Evolutionary conservation across 257 asterid genomes (phyloP).

Genomic region (Leonotis leonurus): DNA sequence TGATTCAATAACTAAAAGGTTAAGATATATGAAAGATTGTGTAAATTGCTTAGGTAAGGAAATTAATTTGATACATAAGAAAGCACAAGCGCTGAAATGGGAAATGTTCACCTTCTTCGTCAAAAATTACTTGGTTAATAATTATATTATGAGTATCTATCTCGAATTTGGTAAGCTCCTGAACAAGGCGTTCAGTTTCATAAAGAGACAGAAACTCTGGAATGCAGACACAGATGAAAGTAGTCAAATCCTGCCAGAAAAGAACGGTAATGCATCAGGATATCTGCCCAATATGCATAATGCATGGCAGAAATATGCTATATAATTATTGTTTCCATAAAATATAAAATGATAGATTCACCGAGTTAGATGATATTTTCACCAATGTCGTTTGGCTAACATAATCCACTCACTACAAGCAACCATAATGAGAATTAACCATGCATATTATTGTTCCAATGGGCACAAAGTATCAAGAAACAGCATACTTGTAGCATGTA

Average conservation of each 20-base stretch:
- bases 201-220: conserved; percentile 95
- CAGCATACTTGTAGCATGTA: background rate
- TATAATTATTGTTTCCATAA: too few species aligned
- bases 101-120: conserved; percentile 96
- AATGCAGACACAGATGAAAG: conserved; percentile 93
- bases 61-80: background rate
- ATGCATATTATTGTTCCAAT: background rate
- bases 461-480: background rate
- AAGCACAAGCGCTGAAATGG: too few species aligned
- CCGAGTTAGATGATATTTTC: background rate
- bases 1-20: conserved; percentile 62
- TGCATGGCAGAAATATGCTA: background rate
- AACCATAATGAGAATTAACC: background rate
- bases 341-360: too few species aligned
- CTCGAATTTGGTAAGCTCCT: conserved; percentile 92
- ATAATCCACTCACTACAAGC: background rate
- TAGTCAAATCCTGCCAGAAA: conserved; percentile 75
- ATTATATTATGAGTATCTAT: conserved; percentile 91
- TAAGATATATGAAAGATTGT: too few species aligned
- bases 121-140: conserved; percentile 88
- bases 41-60: too few species aligned
- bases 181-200: conserved; percentile 97
- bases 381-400: background rate
- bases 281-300: background rate
- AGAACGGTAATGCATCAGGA: conserved; percentile 16